Evolutionary conservation across 345 rosid genomes (phyloP), one percentile per base, ranked within the genome.

Genomic region (Salix purpurea): DNA sequence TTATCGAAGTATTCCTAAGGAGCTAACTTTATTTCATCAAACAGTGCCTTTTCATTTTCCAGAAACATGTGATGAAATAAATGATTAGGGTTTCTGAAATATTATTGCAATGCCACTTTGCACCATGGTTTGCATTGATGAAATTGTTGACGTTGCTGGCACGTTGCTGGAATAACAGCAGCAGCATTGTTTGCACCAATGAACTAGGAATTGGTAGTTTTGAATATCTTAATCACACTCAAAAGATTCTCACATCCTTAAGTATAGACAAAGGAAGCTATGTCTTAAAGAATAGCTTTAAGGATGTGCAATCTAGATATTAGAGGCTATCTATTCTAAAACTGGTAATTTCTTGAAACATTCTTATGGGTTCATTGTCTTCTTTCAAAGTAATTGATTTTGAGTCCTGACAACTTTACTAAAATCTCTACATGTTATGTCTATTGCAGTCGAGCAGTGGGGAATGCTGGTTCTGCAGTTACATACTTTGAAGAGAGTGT

Each of bases 401-500:
- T 14, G 26, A 48, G n/a, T 21, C 19, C n/a, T 5, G 32, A n/a
- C 12, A 52, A 58, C 7, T 32, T 75, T 52, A 34, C 37, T 69
- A 50, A 54, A 78, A 39, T 75, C 60, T 70, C 30, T 40, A 65
- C 28, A 13, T 44, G 0, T 37, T 32, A 30, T 73, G 15, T 74
- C 73, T 78, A 16, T 71, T 85, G 85, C 92, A 96, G 99, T 86
- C 97, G 97, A 42, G 94, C 98, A 60, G 86, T 88, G 80, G 97
- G 97, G 58, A 95, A 96, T 86, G 78, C 92, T 81, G 83, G 70
- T 23, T 82, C 93, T 82, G 98, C 99, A 48, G 87, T 92, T 58
- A 76, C 80, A 61, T 93, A 87, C 82, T 96, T 96, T 64, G 90
- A 93, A 88, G 98, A 96, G 87, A 96, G 99, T 79, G 86, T 90